Percentiles rank a stretch among this genome's conserved stretches.
Evolutionary conservation across 129 eudicot genomes (phyloP).

Genomic region (Daucus carota): DNA sequence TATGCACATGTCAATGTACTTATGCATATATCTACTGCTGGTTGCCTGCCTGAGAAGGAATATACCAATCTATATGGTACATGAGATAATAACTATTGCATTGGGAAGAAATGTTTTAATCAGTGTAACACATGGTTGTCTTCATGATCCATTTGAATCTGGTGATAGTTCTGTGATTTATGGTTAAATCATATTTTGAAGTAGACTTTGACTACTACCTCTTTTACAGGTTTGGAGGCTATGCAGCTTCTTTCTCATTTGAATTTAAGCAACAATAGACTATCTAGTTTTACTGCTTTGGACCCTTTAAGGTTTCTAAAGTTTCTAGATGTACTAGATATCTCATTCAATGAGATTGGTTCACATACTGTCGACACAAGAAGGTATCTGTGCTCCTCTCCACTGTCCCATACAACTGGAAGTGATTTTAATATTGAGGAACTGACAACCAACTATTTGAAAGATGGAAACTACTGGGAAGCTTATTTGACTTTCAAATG

Average conservation of each 20-base stretch:
- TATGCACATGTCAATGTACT: background rate
- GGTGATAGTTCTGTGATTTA: background rate
- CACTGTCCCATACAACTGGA: slow-evolving; percentile 46
- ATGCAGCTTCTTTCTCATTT: slow-evolving; percentile 77
- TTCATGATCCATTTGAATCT: background rate
- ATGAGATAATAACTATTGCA: background rate
- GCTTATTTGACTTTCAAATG: slow-evolving; percentile 51
- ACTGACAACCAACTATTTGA: slow-evolving; percentile 15
- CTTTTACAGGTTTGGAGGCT: slow-evolving; percentile 67
- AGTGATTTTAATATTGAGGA: slow-evolving; percentile 34
- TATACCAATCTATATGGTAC: background rate
- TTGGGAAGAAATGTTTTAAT: background rate
- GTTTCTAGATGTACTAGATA: slow-evolving; percentile 48
- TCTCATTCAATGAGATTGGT: slow-evolving; percentile 79
- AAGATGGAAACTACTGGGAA: slow-evolving; percentile 51
- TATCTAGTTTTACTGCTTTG: slow-evolving; percentile 63
- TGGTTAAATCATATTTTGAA: background rate
- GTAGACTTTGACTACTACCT: background rate
- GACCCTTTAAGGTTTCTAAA: slow-evolving; percentile 64
- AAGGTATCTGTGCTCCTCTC: slow-evolving; percentile 73
- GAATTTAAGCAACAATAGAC: slow-evolving; percentile 67
- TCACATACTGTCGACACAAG: slow-evolving; percentile 68
- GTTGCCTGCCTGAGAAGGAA: background rate
- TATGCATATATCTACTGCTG: background rate
- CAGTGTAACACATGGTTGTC: background rate